Evolutionary conservation across 1,284 basidiomycete species (phyloP), one percentile per base, ranked within the genome.

Genomic region (Somion occarium): DNA sequence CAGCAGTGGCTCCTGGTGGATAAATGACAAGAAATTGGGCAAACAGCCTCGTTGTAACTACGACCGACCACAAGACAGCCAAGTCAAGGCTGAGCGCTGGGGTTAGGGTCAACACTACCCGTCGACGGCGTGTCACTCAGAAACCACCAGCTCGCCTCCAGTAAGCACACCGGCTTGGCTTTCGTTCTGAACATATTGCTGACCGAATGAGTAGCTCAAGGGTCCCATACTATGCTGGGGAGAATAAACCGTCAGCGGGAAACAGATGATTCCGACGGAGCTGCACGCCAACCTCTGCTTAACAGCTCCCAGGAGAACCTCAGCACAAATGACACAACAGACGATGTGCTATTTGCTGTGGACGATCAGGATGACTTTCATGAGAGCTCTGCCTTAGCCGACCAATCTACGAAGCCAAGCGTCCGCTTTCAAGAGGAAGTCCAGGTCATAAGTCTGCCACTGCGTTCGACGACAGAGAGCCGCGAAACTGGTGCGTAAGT

Each of bases 401-500:
- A 53, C 5, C 53, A 57, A 7, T 41, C 41, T n/a, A 25, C 48
- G 38, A 64, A 7, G 41, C 27, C 62, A 78, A 48, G 83, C 4
- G 85, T 87, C 34, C 73, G 80, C 37, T 88, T 88, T 59, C 71
- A 78, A 49, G 83, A 88, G 48, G 75, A 83, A 26, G 81, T 86
- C 1, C 79, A 83, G 52, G 74, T 87, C 38, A 82, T 86, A 59
- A 75, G 74, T 5, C 86, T 82, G 0, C 73, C 84, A 9, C 68
- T 90, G 34, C 74, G 80, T 62, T 91, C 88, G 18, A 88, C 83
- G 22, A 69, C 74, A 38, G 72, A 82, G 46, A 88, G 86, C 66
- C 82, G 88, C 54, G 88, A 91, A 72, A 73, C 82, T 67, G 86
- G 88, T 89, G 66, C 65, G 83, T 78, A 61, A 66, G 57, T 60